A percentile compares a stretch with the other conserved stretches of the same genome.
Evolutionary conservation across 441 rosid species (phyloP).

Genomic region (Raphanus hybrid): DNA sequence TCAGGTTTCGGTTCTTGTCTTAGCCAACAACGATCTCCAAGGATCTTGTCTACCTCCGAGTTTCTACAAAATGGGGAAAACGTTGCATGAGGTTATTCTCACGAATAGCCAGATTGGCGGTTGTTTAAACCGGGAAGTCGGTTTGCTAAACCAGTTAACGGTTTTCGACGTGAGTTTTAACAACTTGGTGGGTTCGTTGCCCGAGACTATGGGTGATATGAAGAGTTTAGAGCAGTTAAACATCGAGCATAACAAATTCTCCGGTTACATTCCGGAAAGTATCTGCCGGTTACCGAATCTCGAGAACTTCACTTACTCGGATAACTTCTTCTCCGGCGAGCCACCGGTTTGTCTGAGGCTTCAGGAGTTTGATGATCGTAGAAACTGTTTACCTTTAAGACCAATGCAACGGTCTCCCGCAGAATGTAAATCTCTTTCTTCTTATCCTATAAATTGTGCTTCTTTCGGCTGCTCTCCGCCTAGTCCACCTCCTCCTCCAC

Average conservation of each 20-base stretch:
- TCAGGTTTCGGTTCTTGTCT: conserved; percentile 73
- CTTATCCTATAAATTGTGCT: conserved; percentile 58
- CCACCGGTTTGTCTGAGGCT: conserved; percentile 62
- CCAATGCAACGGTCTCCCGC: conserved; percentile 62
- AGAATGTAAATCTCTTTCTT: conserved; percentile 65
- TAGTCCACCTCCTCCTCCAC: conserved; percentile 31
- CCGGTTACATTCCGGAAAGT: conserved; percentile 64
- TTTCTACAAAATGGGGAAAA: conserved; percentile 63
- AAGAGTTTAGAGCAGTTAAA: conserved; percentile 77
- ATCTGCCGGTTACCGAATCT: conserved; percentile 66
- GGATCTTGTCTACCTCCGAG: conserved; percentile 75
- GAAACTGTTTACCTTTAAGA: conserved; percentile 65
- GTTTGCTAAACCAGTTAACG: conserved; percentile 52
- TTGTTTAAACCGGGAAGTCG: conserved; percentile 70
- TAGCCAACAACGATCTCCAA: conserved; percentile 60
- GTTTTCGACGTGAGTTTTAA: conserved; percentile 86
- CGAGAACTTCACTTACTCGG: conserved; percentile 79
- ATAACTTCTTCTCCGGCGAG: conserved; percentile 66
- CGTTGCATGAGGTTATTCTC: conserved; percentile 62
- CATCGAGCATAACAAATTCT: conserved; percentile 62
- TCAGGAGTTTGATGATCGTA: conserved; percentile 55
- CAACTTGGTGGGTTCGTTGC: conserved; percentile 68
- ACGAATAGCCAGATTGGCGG: conserved; percentile 62
- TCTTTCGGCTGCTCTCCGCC: conserved; percentile 53
- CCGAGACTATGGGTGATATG: conserved; percentile 68